These are phyloP conservation scores for Xylariaceae sp. DNA, from an alignment of 2,329 filamentous ascomycete species.

Conservation along the genomic window DNA sequence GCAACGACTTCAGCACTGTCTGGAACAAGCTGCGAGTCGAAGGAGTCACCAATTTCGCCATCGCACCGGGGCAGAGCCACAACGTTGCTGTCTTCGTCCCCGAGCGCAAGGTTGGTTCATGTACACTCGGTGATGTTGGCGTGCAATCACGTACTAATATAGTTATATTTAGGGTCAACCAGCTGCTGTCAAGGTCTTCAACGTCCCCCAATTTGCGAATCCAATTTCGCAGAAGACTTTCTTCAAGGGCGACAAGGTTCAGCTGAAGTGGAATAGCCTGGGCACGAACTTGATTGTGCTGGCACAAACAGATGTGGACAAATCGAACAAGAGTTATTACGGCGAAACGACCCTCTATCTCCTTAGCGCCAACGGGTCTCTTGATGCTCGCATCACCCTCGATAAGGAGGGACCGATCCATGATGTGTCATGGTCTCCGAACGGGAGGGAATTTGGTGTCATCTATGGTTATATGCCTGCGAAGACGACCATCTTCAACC, in stretches of 20 bases:
- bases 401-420: conserved; percentile 98
- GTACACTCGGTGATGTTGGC: not conserved
- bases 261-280: conserved; percentile 95
- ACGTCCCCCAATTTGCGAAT: conserved; percentile 80
- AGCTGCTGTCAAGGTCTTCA: conserved; percentile 90
- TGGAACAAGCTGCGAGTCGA: conserved; percentile 97
- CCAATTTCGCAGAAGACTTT: conserved; percentile 97
- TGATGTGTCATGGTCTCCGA: conserved; percentile 97
- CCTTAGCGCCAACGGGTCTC: conserved; percentile 85
- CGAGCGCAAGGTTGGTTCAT: conserved; percentile 77
- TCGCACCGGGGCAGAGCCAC: conserved; percentile 87
- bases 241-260: conserved; percentile 98
- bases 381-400: conserved; percentile 87
- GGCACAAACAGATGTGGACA: conserved; percentile 96
- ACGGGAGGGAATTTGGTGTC: conserved; percentile 96
- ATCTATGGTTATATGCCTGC: conserved; percentile 99
- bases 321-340: conserved; percentile 98
- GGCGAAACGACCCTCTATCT: conserved; percentile 97
- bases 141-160: conserved; percentile 16
- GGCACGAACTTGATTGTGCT: conserved; percentile 92
- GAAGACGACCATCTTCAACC: conserved; percentile 97
- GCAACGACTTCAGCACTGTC: conserved; percentile 78
- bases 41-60: conserved; percentile 84
- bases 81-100: conserved; percentile 94
- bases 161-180: conserved; percentile 74